Percentiles rank a stretch among this genome's conserved stretches.
Evolutionary conservation across 352 stramenopile species (phyloP).

Genomic region (Achlya hypogyna): DNA sequence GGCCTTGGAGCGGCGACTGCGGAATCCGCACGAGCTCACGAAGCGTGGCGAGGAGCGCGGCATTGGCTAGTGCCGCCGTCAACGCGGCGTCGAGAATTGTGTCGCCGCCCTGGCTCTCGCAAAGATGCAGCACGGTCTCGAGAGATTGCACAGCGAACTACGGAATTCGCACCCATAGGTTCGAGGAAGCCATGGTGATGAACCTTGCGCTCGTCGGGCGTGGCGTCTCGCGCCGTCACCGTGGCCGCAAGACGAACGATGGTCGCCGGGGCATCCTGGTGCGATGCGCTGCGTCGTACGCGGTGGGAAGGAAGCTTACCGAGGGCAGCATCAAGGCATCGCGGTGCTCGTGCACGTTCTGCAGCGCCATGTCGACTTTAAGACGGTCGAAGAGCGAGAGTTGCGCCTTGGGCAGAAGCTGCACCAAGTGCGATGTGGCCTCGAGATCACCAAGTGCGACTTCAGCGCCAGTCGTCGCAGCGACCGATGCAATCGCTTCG

Average conservation of each 20-base stretch:
- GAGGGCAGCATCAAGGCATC: background rate
- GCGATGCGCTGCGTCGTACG: background rate
- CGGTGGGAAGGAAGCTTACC: background rate
- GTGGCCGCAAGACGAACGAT: background rate
- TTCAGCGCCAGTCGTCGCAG: slow-evolving; percentile 5
- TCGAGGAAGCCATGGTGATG: background rate
- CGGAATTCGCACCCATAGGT: background rate
- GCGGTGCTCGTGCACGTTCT: background rate
- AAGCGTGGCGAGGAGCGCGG: background rate
- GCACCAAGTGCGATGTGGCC: slow-evolving; percentile 3
- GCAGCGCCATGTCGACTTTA: slow-evolving; percentile 7
- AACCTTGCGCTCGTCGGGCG: background rate
- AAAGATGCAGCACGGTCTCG: background rate
- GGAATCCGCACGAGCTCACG: background rate
- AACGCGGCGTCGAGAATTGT: background rate
- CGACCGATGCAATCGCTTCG: slow-evolving; percentile 11
- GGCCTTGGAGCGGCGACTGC: background rate
- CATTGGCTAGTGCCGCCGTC: background rate
- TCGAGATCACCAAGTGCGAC: slow-evolving; percentile 6
- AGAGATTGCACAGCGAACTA: background rate
- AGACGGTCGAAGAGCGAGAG: background rate
- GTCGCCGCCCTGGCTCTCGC: background rate
- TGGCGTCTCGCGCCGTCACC: background rate
- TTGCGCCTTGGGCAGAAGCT: background rate
- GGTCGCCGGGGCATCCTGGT: background rate